phyloP scores from a whole-genome alignment of 192 early-diverging fungal genomes.

The Dimargaris cristalligena region DNA sequence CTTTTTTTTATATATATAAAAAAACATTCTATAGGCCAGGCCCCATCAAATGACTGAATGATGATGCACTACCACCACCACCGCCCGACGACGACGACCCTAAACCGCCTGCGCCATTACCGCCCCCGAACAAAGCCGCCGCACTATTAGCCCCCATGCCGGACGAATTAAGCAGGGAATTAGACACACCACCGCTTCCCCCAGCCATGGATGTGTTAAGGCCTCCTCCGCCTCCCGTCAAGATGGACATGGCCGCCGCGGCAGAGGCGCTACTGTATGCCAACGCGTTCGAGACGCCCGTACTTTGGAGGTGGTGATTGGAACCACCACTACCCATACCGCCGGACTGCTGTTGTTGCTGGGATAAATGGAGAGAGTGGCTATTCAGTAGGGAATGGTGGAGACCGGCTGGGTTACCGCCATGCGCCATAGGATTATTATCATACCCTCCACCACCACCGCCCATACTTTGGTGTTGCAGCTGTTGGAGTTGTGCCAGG shows the following conservation, averaged over 20 bases:
- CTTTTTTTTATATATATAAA: not conserved
- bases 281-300: too few species aligned
- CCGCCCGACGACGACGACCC: not conserved
- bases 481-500: constrained; percentile 2
- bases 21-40: not conserved
- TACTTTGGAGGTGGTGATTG: too few species aligned
- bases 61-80: not conserved
- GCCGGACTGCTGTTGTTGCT: too few species aligned
- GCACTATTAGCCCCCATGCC: too few species aligned
- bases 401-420: not conserved
- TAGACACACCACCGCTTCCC: too few species aligned
- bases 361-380: not conserved
- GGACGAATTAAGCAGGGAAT: too few species aligned
- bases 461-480: not conserved
- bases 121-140: too few species aligned
- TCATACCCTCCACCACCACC: not conserved
- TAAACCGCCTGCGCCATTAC: not conserved
- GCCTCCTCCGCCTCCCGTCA: too few species aligned
- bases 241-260: too few species aligned
- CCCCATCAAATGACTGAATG: not conserved
- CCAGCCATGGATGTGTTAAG: too few species aligned
- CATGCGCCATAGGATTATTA: not conserved
- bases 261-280: too few species aligned
- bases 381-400: not conserved
- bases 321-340: too few species aligned